A percentile compares a stretch with the other conserved stretches of the same genome.
These are phyloP conservation scores for Paramecium primaurelia DNA, from an alignment of 73 alveolate species.

Conservation along the genomic window DNA sequence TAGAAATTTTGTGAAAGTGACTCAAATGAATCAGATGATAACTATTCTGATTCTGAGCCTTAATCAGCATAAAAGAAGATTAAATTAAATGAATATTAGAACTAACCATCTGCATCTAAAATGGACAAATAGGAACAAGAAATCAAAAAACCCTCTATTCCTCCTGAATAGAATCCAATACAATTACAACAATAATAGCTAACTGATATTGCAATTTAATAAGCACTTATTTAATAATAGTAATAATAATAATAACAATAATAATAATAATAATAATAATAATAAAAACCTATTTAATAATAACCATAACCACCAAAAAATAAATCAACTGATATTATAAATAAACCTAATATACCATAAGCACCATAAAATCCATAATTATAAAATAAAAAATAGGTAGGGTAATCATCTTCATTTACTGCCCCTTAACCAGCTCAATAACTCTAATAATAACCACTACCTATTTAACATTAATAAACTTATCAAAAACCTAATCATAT, in stretches of 20 bases:
- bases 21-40: slow-evolving; percentile 37
- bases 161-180: neutral
- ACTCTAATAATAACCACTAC: neutral
- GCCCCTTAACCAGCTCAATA: neutral
- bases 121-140: neutral
- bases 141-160: neutral
- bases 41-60: slow-evolving; percentile 31
- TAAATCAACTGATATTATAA: neutral
- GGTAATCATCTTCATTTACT: neutral
- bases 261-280: neutral
- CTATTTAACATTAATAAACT: neutral
- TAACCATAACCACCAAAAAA: neutral
- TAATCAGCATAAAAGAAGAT: neutral
- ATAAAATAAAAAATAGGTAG: neutral
- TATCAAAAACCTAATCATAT: neutral
- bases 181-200: neutral
- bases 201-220: neutral
- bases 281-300: neutral
- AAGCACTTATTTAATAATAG: neutral
- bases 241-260: too few species aligned
- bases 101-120: neutral
- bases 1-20: slow-evolving; percentile 12
- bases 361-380: neutral
- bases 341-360: neutral
- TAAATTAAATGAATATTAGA: neutral